These are phyloP conservation scores for Amaranthus hypochondriacus DNA, from an alignment of 148 eudicot species.

Conservation along the genomic window DNA sequence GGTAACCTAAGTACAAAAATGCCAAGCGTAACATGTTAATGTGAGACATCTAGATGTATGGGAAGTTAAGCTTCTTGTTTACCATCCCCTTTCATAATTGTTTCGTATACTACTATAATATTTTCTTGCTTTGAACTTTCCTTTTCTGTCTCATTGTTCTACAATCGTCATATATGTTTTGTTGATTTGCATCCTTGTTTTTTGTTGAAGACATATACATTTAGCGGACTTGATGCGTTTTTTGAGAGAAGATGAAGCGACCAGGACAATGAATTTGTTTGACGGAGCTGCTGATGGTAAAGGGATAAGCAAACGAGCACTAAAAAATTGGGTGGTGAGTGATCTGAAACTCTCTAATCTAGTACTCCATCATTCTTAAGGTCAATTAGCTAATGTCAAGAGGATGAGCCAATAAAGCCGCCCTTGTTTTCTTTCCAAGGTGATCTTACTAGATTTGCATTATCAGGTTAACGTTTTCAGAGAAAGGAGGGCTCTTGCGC, in stretches of 20 bases:
- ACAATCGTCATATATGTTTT: neutral
- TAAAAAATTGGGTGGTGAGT: conserved; percentile 89
- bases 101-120: too few species aligned
- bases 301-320: conserved; percentile 72
- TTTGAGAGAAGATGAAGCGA: conserved; percentile 75
- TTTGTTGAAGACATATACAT: conserved; percentile 40
- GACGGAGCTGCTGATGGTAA: conserved; percentile 61
- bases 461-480: conserved; percentile 62
- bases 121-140: too few species aligned
- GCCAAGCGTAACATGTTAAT: too few species aligned
- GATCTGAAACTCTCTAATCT: neutral
- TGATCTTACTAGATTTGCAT: neutral
- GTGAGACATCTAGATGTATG: too few species aligned
- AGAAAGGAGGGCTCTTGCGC: conserved; percentile 76
- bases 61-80: too few species aligned
- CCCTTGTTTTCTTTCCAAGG: neutral
- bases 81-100: too few species aligned
- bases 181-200: neutral
- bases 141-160: neutral
- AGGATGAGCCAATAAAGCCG: neutral
- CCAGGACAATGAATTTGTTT: conserved; percentile 46
- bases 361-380: neutral
- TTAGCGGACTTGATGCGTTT: conserved; percentile 73
- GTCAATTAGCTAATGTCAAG: neutral
- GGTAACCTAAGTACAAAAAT: too few species aligned